Evolutionary conservation across 2,329 filamentous ascomycete species (phyloP), one percentile per base, ranked within the genome.

Genomic region (Alternaria hordeiaustralica): DNA sequence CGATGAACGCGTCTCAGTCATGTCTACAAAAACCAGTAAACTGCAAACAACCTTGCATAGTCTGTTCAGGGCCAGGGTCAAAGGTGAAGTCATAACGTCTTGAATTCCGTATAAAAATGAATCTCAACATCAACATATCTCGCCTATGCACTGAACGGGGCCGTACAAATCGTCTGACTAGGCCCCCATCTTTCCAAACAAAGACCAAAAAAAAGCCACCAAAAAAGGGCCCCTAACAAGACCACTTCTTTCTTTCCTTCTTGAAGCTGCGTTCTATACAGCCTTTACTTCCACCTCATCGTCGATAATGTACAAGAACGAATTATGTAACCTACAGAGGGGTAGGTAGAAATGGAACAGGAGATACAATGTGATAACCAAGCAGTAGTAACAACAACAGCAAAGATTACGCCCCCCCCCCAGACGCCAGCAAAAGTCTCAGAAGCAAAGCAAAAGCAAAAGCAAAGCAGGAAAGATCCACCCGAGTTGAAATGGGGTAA

Each of bases 31-130:
- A n/a, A n/a, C n/a, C n/a, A n/a, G n/a, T n/a, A n/a, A n/a, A n/a
- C n/a, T n/a, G n/a, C n/a, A n/a, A n/a, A n/a, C n/a, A n/a, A n/a
- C n/a, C n/a, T n/a, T n/a, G n/a, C n/a, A n/a, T n/a, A n/a, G n/a
- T n/a, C n/a, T n/a, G n/a, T n/a, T n/a, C n/a, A n/a, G n/a, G n/a
- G n/a, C n/a, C n/a, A n/a, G n/a, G n/a, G n/a, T n/a, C n/a, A n/a
- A 45, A 44, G n/a, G 1, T 53, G 63, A 74, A 73, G 71, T 75
- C 73, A 75, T 75, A 73, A 75, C 72, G 60, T 75, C 71, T 75
- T 75, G 55, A 62, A 75, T 75, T 75, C 66, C 72, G 60, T 74
- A 69, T 68, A 67, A 63, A 67, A 60, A 50, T 23, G 44, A 53
- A 43, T 33, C 28, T 45, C n/a, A 20, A 53, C 28, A 50, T 36